Percentiles rank a stretch among this genome's conserved stretches.
Conservation (phyloP, 2,329 filamentous ascomycete species). For the Diaporthe ilicicola region DNA sequence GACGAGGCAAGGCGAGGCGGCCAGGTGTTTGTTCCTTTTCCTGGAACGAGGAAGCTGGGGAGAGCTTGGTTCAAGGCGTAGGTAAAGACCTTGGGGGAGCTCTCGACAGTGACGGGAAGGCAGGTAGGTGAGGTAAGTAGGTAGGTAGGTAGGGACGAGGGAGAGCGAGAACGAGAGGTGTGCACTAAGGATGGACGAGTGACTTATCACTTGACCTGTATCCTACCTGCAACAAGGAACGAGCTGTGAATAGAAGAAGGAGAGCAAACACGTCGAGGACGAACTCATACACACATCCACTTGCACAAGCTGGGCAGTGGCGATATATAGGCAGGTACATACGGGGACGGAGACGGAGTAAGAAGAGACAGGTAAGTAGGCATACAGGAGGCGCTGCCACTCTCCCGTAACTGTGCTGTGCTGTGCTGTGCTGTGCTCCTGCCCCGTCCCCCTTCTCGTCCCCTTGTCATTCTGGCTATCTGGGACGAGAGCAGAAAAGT, state of each 20-base stretch:
- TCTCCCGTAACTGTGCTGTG: not conserved
- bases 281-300: not conserved
- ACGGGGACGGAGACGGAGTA: slow-evolving; percentile 11
- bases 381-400: not conserved
- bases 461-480: slow-evolving; percentile 5
- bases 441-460: not conserved
- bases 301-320: slow-evolving; percentile 6
- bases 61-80: not conserved
- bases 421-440: not conserved
- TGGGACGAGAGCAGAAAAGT: not conserved
- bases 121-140: not conserved
- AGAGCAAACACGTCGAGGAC: slow-evolving; percentile 6
- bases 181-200: slow-evolving; percentile 11
- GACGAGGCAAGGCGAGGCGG: not conserved
- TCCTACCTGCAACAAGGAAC: not conserved
- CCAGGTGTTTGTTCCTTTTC: not conserved
- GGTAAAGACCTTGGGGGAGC: not conserved
- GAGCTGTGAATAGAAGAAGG: not conserved
- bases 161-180: not conserved
- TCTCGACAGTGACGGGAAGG: not conserved
- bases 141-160: not conserved
- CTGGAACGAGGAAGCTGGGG: not conserved
- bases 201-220: not conserved
- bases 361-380: not conserved
- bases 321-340: slow-evolving; percentile 14